phyloP scores from a whole-genome alignment of 1,284 basidiomycete genomes.

The Volvariella surrecta region DNA sequence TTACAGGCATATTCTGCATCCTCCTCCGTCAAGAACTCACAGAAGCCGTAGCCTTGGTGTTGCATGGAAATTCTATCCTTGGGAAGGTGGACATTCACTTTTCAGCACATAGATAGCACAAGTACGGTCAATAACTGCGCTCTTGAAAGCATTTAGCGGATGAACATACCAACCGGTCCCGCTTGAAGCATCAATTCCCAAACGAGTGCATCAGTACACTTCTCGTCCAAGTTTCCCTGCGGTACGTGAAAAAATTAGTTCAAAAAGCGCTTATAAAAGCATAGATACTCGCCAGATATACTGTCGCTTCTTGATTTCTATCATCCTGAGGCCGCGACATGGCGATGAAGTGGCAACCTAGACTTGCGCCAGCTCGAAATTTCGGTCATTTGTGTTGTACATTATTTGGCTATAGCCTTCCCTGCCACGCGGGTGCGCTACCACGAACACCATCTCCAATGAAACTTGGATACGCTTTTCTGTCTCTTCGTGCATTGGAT shows the following conservation, averaged over 20 bases:
- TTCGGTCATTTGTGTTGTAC: no score
- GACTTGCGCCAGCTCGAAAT: constrained; percentile 8
- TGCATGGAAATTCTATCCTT: constrained; percentile 98
- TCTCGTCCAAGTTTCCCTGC: constrained; percentile 95
- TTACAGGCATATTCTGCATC: constrained; percentile 99
- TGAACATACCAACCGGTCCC: constrained; percentile 83
- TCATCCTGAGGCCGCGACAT: constrained; percentile 88
- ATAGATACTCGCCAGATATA: constrained; percentile 68
- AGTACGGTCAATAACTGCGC: constrained; percentile 4
- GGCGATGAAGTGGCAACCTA: background rate
- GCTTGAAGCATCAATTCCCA: constrained; percentile 99
- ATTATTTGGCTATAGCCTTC: no score
- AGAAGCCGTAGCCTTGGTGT: constrained; percentile 98
- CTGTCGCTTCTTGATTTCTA: constrained; percentile 91
- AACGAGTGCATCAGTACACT: constrained; percentile 87
- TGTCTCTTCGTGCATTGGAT: no score
- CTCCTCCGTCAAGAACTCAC: constrained; percentile 96
- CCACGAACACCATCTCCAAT: no score
- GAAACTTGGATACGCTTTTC: no score
- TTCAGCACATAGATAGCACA: constrained; percentile 5
- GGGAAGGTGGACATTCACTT: constrained; percentile 97
- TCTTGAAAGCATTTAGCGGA: constrained; percentile 10
- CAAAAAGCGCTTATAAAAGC: background rate
- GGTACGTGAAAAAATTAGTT: constrained; percentile 1
- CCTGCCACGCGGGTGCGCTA: no score